Percentiles rank a stretch among this genome's conserved stretches.
Conservation (phyloP, 805 yeast genomes). For the Lipomyces starkeyi region DNA sequence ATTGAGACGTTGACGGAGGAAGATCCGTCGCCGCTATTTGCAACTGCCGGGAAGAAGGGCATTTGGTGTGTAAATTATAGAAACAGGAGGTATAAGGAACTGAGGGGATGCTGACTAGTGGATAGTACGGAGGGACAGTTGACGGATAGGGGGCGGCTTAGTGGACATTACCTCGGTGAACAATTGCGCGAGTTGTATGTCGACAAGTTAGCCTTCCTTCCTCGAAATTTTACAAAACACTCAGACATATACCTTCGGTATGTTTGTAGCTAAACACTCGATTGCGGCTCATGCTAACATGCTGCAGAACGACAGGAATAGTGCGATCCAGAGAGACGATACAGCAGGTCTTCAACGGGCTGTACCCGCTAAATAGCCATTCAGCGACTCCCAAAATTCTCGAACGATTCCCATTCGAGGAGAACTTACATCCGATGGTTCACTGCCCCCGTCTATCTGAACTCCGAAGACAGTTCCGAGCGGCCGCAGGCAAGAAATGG, state of each 20-base stretch:
- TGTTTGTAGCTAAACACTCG: background rate
- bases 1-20: conserved; percentile 31
- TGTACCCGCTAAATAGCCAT: conserved; percentile 33
- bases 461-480: conserved; percentile 31
- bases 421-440: conserved; percentile 35
- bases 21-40: conserved; percentile 10
- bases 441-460: conserved; percentile 33
- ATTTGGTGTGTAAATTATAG: conserved; percentile 10
- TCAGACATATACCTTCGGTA: conserved; percentile 32
- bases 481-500: conserved; percentile 30
- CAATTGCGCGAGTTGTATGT: conserved; percentile 36
- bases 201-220: conserved; percentile 32
- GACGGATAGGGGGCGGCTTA: conserved; percentile 36
- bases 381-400: conserved; percentile 26
- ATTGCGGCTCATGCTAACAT: background rate
- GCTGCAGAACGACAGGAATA: conserved; percentile 31
- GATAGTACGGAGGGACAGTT: conserved; percentile 32
- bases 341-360: conserved; percentile 36
- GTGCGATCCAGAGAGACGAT: conserved; percentile 38
- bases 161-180: conserved; percentile 31
- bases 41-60: conserved; percentile 29
- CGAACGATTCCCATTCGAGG: conserved; percentile 38
- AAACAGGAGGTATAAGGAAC: background rate
- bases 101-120: background rate
- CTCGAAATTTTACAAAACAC: conserved; percentile 19